A percentile compares a stretch with the other conserved stretches of the same genome.
phyloP scores from a whole-genome alignment of 2,329 filamentous ascomycete genomes.

The Ophiocordyceps camponoti-floridani region DNA sequence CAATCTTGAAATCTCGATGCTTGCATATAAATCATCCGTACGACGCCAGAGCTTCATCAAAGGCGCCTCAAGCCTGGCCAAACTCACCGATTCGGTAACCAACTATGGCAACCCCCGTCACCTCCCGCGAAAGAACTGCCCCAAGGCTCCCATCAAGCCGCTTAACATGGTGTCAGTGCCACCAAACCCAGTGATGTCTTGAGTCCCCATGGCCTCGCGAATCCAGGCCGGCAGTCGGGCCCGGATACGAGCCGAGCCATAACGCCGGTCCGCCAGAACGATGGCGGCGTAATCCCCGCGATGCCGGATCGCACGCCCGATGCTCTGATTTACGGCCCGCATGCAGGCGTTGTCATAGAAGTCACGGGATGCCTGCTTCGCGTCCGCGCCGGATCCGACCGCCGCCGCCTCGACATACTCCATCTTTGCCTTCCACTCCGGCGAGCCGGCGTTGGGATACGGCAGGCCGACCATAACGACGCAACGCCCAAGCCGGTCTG shows the following conservation, averaged over 20 bases:
- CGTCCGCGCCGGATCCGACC: slow-evolving; percentile 13
- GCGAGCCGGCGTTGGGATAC: slow-evolving; percentile 75
- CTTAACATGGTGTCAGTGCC: slow-evolving; percentile 17
- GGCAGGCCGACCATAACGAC: slow-evolving; percentile 86
- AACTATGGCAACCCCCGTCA: background rate
- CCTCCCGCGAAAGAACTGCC: slow-evolving; percentile 35
- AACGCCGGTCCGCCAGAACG: slow-evolving; percentile 66
- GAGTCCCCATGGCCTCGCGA: slow-evolving; percentile 40
- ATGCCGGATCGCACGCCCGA: slow-evolving; percentile 83
- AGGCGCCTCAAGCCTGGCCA: no score
- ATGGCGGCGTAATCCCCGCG: slow-evolving; percentile 80
- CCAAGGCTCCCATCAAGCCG: slow-evolving; percentile 39
- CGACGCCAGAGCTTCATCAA: no score
- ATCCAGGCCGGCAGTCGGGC: slow-evolving; percentile 85
- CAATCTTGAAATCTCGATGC: no score
- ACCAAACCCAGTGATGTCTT: slow-evolving; percentile 19
- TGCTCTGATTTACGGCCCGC: slow-evolving; percentile 92
- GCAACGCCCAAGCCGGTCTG: slow-evolving; percentile 71
- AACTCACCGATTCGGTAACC: no score
- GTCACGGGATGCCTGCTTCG: slow-evolving; percentile 46
- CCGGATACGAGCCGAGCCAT: slow-evolving; percentile 54
- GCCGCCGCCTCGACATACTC: slow-evolving; percentile 60
- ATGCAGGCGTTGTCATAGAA: slow-evolving; percentile 94
- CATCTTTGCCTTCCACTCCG: slow-evolving; percentile 86
- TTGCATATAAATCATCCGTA: no score